Evolutionary conservation across 2,329 filamentous ascomycete genomes (phyloP).

Genomic region (Grosmannia penicillata): DNA sequence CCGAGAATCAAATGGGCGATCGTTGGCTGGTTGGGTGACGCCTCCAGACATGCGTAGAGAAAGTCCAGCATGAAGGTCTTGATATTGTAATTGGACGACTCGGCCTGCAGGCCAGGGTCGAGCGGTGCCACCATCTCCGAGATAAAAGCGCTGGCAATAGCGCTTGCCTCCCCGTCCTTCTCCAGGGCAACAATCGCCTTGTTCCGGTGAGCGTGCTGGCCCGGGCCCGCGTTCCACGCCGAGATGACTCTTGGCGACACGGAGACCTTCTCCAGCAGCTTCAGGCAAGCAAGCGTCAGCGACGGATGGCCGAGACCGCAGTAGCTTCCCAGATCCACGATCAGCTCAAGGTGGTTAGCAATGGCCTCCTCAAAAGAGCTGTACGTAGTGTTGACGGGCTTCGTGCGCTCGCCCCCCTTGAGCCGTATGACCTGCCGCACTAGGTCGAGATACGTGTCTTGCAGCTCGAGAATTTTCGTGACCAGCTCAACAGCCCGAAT

Average conservation of each 20-base stretch:
- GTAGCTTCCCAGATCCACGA: constrained; percentile 75
- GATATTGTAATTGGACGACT: constrained; percentile 61
- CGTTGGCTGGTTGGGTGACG: constrained; percentile 62
- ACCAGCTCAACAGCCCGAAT: constrained; percentile 73
- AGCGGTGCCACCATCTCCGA: constrained; percentile 52
- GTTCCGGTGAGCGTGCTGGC: constrained; percentile 53
- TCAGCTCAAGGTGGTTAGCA: constrained; percentile 60
- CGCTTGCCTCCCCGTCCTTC: constrained; percentile 61
- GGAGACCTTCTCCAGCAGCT: constrained; percentile 73
- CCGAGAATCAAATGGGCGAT: constrained; percentile 85
- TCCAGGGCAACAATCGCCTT: constrained; percentile 82
- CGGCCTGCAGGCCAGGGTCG: constrained; percentile 57
- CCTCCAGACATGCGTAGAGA: constrained; percentile 62
- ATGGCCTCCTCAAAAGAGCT: constrained; percentile 88
- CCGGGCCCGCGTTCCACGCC: constrained; percentile 46
- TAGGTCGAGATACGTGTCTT: constrained; percentile 82
- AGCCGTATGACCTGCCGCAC: constrained; percentile 65
- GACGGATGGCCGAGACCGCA: constrained; percentile 72
- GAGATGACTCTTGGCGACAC: constrained; percentile 69
- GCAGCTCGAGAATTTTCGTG: constrained; percentile 67
- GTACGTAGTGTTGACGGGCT: constrained; percentile 56
- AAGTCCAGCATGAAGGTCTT: constrained; percentile 80
- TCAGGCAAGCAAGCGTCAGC: constrained; percentile 65
- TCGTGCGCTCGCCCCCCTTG: constrained; percentile 42
- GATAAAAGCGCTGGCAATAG: constrained; percentile 61